These are phyloP conservation scores for Exophiala sp. DNA, from an alignment of 2,329 filamentous ascomycete species.

Conservation along the genomic window DNA sequence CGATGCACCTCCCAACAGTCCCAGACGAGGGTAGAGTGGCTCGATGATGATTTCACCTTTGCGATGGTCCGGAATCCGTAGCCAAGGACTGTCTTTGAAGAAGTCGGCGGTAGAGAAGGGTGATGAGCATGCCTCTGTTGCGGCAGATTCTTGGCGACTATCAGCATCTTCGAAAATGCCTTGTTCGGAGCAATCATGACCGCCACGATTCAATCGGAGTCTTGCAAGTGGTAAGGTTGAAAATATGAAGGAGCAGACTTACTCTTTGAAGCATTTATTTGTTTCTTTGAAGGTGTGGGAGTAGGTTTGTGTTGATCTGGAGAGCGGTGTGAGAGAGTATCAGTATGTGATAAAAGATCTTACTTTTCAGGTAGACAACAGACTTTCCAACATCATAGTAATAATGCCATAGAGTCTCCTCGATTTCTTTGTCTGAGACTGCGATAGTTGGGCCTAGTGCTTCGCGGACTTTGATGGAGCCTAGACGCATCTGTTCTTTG, in stretches of 20 bases:
- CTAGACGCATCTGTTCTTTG: constrained; percentile 58
- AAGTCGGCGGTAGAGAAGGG: constrained; percentile 55
- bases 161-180: constrained; percentile 15
- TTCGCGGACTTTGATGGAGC: constrained; percentile 63
- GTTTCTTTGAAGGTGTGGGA: constrained; percentile 10
- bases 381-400: constrained; percentile 90
- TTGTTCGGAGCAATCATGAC: constrained; percentile 20
- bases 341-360: constrained; percentile 12
- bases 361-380: constrained; percentile 73
- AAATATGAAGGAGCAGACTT: constrained; percentile 10
- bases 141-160: constrained; percentile 17
- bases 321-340: neutral
- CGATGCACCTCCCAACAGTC: constrained; percentile 74
- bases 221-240: constrained; percentile 7
- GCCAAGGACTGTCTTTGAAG: constrained; percentile 85
- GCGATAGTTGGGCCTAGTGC: constrained; percentile 63
- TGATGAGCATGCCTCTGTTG: constrained; percentile 16
- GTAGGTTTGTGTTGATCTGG: constrained; percentile 24
- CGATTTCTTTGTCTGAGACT: constrained; percentile 68
- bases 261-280: constrained; percentile 14
- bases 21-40: constrained; percentile 56
- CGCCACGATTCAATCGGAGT: constrained; percentile 16
- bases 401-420: constrained; percentile 92
- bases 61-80: constrained; percentile 65
- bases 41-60: constrained; percentile 62